A percentile compares a stretch with the other conserved stretches of the same genome.
Conservation (phyloP, 352 stramenopile genomes). For the Globisporangium yorkense region DNA sequence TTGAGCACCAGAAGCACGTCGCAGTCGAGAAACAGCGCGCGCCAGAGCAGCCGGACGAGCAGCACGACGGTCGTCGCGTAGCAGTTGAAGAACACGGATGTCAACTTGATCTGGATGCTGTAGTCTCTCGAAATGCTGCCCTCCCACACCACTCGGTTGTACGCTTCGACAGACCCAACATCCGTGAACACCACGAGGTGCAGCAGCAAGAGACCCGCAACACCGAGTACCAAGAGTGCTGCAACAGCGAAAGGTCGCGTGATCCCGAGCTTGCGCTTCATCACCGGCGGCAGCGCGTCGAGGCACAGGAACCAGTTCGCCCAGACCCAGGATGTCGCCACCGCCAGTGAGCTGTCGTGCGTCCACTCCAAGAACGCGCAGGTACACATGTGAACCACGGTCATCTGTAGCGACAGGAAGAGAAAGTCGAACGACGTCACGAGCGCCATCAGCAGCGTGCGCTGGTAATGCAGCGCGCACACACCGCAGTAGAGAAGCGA, state of each 20-base stretch:
- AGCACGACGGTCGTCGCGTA: constrained; percentile 13
- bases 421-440: constrained; percentile 26
- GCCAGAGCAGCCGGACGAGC: constrained; percentile 18
- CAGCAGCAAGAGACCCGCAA: background rate
- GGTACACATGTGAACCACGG: constrained; percentile 10
- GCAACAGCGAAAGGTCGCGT: background rate
- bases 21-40: constrained; percentile 8
- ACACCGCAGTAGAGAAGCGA: constrained; percentile 1
- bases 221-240: constrained; percentile 5
- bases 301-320: constrained; percentile 18
- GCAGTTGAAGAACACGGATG: constrained; percentile 20
- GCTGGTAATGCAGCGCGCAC: constrained; percentile 9
- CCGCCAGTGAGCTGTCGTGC: background rate
- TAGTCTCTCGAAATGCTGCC: background rate
- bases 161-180: constrained; percentile 10
- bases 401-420: constrained; percentile 27
- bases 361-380: constrained; percentile 25
- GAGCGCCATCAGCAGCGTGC: constrained; percentile 10
- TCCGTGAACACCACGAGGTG: background rate
- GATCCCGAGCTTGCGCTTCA: constrained; percentile 13
- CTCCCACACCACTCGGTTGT: constrained; percentile 15
- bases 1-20: constrained; percentile 20
- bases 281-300: constrained; percentile 19
- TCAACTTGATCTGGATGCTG: constrained; percentile 12
- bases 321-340: constrained; percentile 19